Conservation (phyloP, 1,139 yeast genomes). For the Yamadazyma sp. region DNA sequence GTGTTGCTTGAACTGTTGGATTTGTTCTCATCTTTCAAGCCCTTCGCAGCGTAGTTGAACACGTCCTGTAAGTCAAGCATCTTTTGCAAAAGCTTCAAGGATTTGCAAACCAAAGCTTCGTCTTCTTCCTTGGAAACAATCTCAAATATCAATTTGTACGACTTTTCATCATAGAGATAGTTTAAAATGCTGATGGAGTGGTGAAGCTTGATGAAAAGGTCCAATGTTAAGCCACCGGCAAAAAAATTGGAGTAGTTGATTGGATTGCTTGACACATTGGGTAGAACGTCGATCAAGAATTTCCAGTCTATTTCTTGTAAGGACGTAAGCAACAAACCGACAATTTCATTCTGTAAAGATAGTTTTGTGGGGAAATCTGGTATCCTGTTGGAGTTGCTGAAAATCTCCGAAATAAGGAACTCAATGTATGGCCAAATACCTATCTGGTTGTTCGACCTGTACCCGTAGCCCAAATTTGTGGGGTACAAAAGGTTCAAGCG, state of each 20-base stretch:
- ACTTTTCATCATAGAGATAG: slow-evolving; percentile 59
- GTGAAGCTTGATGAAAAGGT: slow-evolving; percentile 50
- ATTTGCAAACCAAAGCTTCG: slow-evolving; percentile 24
- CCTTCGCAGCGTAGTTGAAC: slow-evolving; percentile 23
- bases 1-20: background rate
- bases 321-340: slow-evolving; percentile 53
- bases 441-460: slow-evolving; percentile 47
- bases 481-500: slow-evolving; percentile 59
- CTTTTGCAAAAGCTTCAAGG: slow-evolving; percentile 47
- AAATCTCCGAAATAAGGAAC: slow-evolving; percentile 64
- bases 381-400: slow-evolving; percentile 43
- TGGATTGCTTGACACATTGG: slow-evolving; percentile 27
- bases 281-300: slow-evolving; percentile 47
- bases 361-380: slow-evolving; percentile 35
- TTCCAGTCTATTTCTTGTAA: slow-evolving; percentile 65
- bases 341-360: slow-evolving; percentile 52
- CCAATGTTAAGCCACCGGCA: slow-evolving; percentile 26
- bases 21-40: slow-evolving; percentile 19
- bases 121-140: slow-evolving; percentile 58
- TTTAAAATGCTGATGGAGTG: slow-evolving; percentile 70
- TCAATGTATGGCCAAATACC: slow-evolving; percentile 86
- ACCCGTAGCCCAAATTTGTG: slow-evolving; percentile 56
- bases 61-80: slow-evolving; percentile 55
- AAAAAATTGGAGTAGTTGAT: slow-evolving; percentile 52
- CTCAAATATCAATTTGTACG: slow-evolving; percentile 54